phyloP scores from a whole-genome alignment of 2,329 filamentous ascomycete genomes.

The Trichoderma polysporum region DNA sequence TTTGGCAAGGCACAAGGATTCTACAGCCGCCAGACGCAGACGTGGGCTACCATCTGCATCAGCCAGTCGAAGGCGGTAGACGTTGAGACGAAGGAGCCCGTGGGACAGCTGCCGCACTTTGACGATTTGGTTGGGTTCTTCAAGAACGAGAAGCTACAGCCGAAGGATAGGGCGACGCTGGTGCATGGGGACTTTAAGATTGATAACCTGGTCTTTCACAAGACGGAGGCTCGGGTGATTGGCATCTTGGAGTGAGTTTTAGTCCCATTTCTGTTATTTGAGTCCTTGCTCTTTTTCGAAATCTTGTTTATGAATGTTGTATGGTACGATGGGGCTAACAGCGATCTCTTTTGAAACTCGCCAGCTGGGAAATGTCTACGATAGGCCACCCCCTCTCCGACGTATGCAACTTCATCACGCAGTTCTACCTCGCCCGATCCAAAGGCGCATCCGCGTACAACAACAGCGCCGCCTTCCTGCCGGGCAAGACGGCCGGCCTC shows the following conservation, averaged over 20 bases:
- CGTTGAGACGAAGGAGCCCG: conserved; percentile 70
- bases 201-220: conserved; percentile 86
- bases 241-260: conserved; percentile 78
- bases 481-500: conserved; percentile 64
- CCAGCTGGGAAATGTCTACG: conserved; percentile 94
- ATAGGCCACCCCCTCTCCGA: conserved; percentile 95
- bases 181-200: conserved; percentile 98
- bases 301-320: no score
- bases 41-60: conserved; percentile 74
- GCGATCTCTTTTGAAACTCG: no score
- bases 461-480: conserved; percentile 55
- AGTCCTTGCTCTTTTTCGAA: background rate
- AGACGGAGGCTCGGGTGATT: conserved; percentile 82
- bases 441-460: conserved; percentile 25
- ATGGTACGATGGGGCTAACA: background rate
- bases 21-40: conserved; percentile 81
- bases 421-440: conserved; percentile 40
- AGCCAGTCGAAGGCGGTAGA: conserved; percentile 76
- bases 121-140: conserved; percentile 80
- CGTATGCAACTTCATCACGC: conserved; percentile 69
- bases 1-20: conserved; percentile 78
- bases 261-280: no score
- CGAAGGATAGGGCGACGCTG: conserved; percentile 72
- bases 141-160: conserved; percentile 65
- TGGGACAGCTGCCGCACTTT: conserved; percentile 83